Percentiles rank a stretch among this genome's conserved stretches.
Evolutionary conservation across 192 early-diverging fungal genomes (phyloP).

Genomic region (Funneliformis geosporum): DNA sequence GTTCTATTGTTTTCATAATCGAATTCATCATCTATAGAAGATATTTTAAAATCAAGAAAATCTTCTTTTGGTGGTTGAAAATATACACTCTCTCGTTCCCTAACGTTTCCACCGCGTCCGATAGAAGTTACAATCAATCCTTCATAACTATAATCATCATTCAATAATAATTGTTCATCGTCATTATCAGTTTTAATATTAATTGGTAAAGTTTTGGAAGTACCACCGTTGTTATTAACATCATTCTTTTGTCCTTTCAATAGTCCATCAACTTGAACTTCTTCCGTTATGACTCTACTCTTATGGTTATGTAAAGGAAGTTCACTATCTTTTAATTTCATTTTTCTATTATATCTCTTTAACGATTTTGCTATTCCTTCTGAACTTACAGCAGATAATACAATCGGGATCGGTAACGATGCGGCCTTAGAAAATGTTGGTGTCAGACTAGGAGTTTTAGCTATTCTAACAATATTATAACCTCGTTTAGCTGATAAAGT

Average conservation of each 20-base stretch:
- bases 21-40: background rate
- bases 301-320: conserved; percentile 18
- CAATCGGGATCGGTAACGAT: conserved; percentile 5
- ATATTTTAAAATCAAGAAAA: background rate
- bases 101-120: conserved; percentile 7
- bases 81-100: background rate
- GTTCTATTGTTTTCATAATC: background rate
- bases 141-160: conserved; percentile 1
- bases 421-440: background rate
- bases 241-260: background rate
- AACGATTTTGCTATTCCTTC: background rate
- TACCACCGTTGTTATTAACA: background rate
- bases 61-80: conserved; percentile 16
- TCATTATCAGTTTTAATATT: background rate
- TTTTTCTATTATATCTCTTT: background rate
- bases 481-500: background rate
- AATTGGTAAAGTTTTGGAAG: background rate
- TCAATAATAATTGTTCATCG: background rate
- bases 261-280: background rate
- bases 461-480: background rate
- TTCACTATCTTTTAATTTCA: background rate
- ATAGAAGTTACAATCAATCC: conserved; percentile 12
- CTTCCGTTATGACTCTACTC: background rate
- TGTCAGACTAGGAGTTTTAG: background rate
- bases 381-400: background rate